These are phyloP conservation scores for Claviceps sp. DNA, from an alignment of 2,329 filamentous ascomycete genomes.

Conservation along the genomic window DNA sequence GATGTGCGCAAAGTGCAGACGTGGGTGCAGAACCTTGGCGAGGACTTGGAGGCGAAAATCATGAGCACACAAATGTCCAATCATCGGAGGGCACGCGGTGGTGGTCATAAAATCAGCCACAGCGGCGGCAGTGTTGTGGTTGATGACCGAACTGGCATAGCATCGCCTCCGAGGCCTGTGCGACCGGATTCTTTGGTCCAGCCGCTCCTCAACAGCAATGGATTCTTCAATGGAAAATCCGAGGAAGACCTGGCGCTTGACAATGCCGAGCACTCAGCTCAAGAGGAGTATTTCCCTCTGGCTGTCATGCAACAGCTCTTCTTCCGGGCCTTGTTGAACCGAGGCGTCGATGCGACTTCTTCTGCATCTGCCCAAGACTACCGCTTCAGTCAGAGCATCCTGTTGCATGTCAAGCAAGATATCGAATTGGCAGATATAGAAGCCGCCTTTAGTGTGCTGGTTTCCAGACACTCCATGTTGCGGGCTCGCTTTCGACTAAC, in stretches of 20 bases:
- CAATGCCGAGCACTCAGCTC: slow-evolving; percentile 9
- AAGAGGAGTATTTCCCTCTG: slow-evolving; percentile 29
- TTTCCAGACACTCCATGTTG: slow-evolving; percentile 38
- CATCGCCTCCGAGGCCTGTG: neutral
- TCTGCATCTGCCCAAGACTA: slow-evolving; percentile 22
- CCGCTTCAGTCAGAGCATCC: slow-evolving; percentile 37
- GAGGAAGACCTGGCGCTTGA: neutral
- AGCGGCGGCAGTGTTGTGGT: neutral
- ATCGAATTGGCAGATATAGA: slow-evolving; percentile 30
- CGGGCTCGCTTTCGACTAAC: slow-evolving; percentile 29
- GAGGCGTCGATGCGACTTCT: slow-evolving; percentile 17
- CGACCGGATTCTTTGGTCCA: slow-evolving; percentile 5
- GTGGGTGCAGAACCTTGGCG: slow-evolving; percentile 40
- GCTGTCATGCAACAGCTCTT: slow-evolving; percentile 42
- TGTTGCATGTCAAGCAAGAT: slow-evolving; percentile 30
- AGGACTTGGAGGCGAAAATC: slow-evolving; percentile 31
- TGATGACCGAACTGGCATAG: slow-evolving; percentile 14
- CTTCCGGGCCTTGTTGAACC: slow-evolving; percentile 33
- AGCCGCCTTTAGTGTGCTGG: slow-evolving; percentile 33
- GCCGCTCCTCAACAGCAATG: neutral
- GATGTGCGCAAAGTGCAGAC: slow-evolving; percentile 34
- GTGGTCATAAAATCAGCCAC: neutral
- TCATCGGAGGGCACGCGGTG: slow-evolving; percentile 14
- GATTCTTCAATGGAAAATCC: neutral
- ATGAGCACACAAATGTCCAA: slow-evolving; percentile 30